These are phyloP conservation scores for Colletotrichum aenigma DNA, from an alignment of 2,329 filamentous ascomycete genomes.

Conservation along the genomic window DNA sequence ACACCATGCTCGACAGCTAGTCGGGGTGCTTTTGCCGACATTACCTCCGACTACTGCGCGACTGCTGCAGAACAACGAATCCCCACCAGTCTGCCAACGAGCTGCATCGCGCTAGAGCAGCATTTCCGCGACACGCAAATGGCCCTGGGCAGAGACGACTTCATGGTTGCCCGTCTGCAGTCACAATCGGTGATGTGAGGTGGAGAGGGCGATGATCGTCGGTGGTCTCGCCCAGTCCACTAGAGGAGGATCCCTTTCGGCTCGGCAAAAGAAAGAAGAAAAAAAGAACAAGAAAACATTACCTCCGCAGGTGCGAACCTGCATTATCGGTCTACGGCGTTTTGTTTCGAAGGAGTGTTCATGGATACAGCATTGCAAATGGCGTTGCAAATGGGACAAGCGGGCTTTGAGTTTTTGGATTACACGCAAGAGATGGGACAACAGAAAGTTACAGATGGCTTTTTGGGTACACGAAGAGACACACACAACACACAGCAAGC, in stretches of 20 bases:
- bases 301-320: not conserved
- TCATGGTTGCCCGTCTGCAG: not conserved
- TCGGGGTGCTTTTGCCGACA: not conserved
- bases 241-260: not conserved
- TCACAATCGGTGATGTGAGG: not conserved
- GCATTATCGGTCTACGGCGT: not conserved
- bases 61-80: not conserved
- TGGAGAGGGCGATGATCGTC: not conserved
- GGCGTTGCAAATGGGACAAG: not conserved
- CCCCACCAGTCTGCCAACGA: not conserved
- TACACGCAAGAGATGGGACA: not conserved
- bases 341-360: not conserved
- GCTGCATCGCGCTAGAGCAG: slow-evolving; percentile 1
- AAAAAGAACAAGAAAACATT: not conserved
- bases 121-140: not conserved
- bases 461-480: not conserved
- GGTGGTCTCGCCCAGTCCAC: not conserved
- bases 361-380: not conserved
- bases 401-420: not conserved
- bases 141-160: not conserved
- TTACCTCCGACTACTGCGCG: not conserved
- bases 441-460: not conserved
- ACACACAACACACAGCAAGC: not conserved
- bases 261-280: not conserved
- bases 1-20: not conserved